Conservation (phyloP, 371 early-diverging fungal genomes). For the Rhizopus microsporus region DNA sequence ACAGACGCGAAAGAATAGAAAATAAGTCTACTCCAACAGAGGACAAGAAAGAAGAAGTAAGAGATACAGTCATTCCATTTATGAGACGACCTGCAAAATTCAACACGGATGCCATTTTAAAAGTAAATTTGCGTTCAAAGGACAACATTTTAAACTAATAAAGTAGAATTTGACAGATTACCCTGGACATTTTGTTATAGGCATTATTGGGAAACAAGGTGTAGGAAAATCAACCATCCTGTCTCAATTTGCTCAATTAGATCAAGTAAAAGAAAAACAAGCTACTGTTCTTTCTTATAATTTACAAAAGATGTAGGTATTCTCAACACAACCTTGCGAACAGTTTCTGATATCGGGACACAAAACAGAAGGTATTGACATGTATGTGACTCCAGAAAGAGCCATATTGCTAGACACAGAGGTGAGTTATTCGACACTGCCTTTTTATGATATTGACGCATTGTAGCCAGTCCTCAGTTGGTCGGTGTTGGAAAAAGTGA, state of each 20-base stretch:
- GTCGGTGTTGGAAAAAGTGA: slow-evolving; percentile 56
- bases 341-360: slow-evolving; percentile 48
- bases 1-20: slow-evolving; percentile 19
- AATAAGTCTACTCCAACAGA: neutral
- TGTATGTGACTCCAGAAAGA: slow-evolving; percentile 72
- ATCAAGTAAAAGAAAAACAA: slow-evolving; percentile 25
- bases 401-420: slow-evolving; percentile 72
- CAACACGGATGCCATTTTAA: slow-evolving; percentile 20
- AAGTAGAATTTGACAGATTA: slow-evolving; percentile 42
- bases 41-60: neutral
- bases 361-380: slow-evolving; percentile 68
- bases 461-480: slow-evolving; percentile 54
- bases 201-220: slow-evolving; percentile 70
- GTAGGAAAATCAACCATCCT: slow-evolving; percentile 74
- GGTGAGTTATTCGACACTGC: slow-evolving; percentile 15
- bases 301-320: slow-evolving; percentile 20
- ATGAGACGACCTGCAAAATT: slow-evolving; percentile 18
- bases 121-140: slow-evolving; percentile 5
- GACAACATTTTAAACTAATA: neutral
- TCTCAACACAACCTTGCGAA: slow-evolving; percentile 43
- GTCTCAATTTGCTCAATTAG: slow-evolving; percentile 55
- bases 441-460: neutral
- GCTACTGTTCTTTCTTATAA: neutral
- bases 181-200: slow-evolving; percentile 80
- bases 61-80: slow-evolving; percentile 14